Evolutionary conservation across 495 filamentous ascomycete species (phyloP).

Genomic region (Daldinia concentrica): DNA sequence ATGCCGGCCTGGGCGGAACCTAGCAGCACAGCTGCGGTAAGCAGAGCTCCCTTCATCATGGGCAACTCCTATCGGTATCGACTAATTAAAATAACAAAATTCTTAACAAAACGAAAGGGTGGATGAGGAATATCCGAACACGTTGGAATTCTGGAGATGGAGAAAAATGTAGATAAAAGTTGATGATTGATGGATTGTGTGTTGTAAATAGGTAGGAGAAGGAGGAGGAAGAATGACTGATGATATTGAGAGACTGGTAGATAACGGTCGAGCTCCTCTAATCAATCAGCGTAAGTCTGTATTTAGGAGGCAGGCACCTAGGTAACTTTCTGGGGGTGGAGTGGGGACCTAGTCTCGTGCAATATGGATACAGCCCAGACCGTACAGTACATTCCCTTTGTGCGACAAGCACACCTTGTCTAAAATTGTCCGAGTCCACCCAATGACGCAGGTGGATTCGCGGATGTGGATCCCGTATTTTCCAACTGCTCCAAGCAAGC

Average conservation of each 20-base stretch:
- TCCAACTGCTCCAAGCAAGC: slow-evolving; percentile 28
- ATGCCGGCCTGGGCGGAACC: slow-evolving; percentile 82
- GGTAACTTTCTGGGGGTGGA: slow-evolving; percentile 17
- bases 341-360: slow-evolving; percentile 41
- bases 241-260: slow-evolving; percentile 38
- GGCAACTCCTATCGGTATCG: slow-evolving; percentile 41
- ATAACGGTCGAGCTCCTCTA: slow-evolving; percentile 37
- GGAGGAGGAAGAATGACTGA: slow-evolving; percentile 35
- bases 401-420: slow-evolving; percentile 22
- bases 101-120: slow-evolving; percentile 11
- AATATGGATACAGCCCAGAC: slow-evolving; percentile 6
- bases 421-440: slow-evolving; percentile 9
- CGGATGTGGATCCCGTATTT: slow-evolving; percentile 19
- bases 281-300: slow-evolving; percentile 2
- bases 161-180: slow-evolving; percentile 11
- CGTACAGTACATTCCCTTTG: slow-evolving; percentile 30
- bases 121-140: slow-evolving; percentile 2
- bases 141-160: slow-evolving; percentile 15
- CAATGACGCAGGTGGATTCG: slow-evolving; percentile 21
- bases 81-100: slow-evolving; percentile 2
- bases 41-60: slow-evolving; percentile 82
- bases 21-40: slow-evolving; percentile 81
- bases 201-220: slow-evolving; percentile 28
- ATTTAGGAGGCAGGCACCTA: slow-evolving; percentile 12
- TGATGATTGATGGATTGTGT: slow-evolving; percentile 20